Base-by-base conservation (phyloP, 2,329 filamentous ascomycete species). In the Bipolaris victoriae region DNA sequence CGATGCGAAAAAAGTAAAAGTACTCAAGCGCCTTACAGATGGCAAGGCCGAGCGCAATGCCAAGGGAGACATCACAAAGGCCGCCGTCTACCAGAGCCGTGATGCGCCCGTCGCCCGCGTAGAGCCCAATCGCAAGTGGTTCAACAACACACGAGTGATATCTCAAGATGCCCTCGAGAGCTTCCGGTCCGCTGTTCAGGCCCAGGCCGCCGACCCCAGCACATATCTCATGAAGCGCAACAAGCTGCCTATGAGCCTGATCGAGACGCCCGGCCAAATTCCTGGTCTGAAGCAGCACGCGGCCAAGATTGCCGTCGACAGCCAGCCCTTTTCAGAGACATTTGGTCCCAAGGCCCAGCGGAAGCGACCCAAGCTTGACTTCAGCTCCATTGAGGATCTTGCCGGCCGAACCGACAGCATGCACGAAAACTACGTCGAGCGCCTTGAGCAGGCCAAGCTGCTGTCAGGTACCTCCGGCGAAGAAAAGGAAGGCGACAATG, bases 101-200 rank as follows among this genome's bases (percentile, higher is more conserved):
- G 92, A 97, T 35, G 80, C 88, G 20, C 93, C 94, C 45, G 86
- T 84, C 58, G 95, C 94, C 66, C 86, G 93, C 65, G 90, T 98
- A 72, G 94, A 98, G 81, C 95, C 95, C 48, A 96, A 98, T 80
- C 86, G 95, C 71, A 96, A 96, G 80, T 99, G 95, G 95, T 99
- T 99, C 80, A 91, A 89, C 70, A 97, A 97, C 78, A 97, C 94
- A 33, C 84, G 95, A 70, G 87, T 89, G 43, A 96, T 97, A 71
- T 92, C 90, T 1, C 94, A 97, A 75, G 91, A 96, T 75, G 91
- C 92, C 3, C 83, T 98, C 62, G 86, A 86, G 43, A 88, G 90
- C 1, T 99, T 99, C 80, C 88, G 95, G 61, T 89, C 93, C 58
- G 95, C 95, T 24, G 94, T 99, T 79, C 91, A 91, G 40, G 92